Evolutionary conservation across 208 protist species (phyloP), one percentile per base, ranked within the genome.

Genomic region (Leishmania tarentolae): DNA sequence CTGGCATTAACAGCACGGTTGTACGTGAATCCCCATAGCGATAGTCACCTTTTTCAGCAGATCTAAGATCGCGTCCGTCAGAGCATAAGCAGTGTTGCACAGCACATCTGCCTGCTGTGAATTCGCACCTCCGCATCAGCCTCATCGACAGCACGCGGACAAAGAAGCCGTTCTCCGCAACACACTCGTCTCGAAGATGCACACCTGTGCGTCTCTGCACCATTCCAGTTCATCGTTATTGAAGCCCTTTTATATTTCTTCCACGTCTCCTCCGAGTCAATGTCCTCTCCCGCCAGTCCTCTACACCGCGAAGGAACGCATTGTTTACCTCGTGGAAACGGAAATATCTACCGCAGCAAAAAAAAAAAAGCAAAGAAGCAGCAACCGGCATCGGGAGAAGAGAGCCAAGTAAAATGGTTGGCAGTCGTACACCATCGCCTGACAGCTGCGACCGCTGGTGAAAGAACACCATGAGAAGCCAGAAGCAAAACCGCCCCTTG

Each of bases 21-120:
- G 81, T n/a, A 94, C 76, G 65, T 87, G 90, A 31, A 86, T 47
- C 0, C 90, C 81, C 68, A 86, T 75, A 0, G 87, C 79, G 17
- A 24, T 21, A 65, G 85, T 88, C 57, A 92, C 76, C 0, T 74
- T 37, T 11, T 7, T 3, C 31, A 89, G 47, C 15, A 89, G 35
- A 19, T 42, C 73, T 5, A 0, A 24, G 0, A 87, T 68, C 3
- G 7, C 4, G 11, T 86, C 79, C 35, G 85, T 53, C 17, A 83
- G 31, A 6, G 44, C n/a, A 8, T 44, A 13, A 6, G 66, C 46
- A 2, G 75, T 84, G 44, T 83, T 83, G n/a, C 89, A 86, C 0
- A 86, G 89, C 3, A 92, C 76, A 57, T 92, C 91, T 47, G 92
- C 87, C 87, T 0, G 87, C 87, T 15, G 91, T 82, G 52, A 94